Evolutionary conservation across 805 yeast species (phyloP), one percentile per base, ranked within the genome.

Genomic region (Yarrowia hollandica): DNA sequence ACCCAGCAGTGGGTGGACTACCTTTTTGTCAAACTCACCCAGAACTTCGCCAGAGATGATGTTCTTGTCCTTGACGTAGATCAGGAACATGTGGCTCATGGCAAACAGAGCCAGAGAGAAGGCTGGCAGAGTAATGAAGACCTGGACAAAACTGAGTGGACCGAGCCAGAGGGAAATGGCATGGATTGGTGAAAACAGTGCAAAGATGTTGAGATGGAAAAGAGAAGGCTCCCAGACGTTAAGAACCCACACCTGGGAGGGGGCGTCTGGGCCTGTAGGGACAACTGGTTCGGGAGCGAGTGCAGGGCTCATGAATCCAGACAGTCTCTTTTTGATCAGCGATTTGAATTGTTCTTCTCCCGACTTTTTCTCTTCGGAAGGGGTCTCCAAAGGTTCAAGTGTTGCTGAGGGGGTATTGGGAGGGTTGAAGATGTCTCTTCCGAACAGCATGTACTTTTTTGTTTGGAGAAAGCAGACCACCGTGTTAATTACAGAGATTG

Each of bases 161-260:
- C 74, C 63, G 19, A 72, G 62, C 62, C 75, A 71, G 58, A 82
- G 69, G n/a, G 79, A 70, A 2, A 77, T 57, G 8, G 81, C 63
- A 48, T 77, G 79, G 9, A 82, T 67, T 0, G 95, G 94, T 7
- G 88, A 83, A 62, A 82, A 83, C 1, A 80, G 69, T 2, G 81
- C 74, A 25, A 80, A 75, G 2, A 86, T 64, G 48, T 74, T 71
- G 5, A 85, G 72, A 28, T 77, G 77, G 67, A 85, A 83, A 62
- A 75, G 75, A 0, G 85, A 77, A 0, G 92, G 92, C 39, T 76
- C 74, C 95, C 95, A 87, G 52, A 85, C 79, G 16, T 71, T 72
- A 38, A 87, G 68, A 60, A 81, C 79, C 82, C 86, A 85, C 1
- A 52, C 58, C n/a, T 38, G 44, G 9, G 25, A 5, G 1, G 23